A percentile compares a stretch with the other conserved stretches of the same genome.
Conservation (phyloP, 257 asterid species). For the Jasminum sambac region DNA sequence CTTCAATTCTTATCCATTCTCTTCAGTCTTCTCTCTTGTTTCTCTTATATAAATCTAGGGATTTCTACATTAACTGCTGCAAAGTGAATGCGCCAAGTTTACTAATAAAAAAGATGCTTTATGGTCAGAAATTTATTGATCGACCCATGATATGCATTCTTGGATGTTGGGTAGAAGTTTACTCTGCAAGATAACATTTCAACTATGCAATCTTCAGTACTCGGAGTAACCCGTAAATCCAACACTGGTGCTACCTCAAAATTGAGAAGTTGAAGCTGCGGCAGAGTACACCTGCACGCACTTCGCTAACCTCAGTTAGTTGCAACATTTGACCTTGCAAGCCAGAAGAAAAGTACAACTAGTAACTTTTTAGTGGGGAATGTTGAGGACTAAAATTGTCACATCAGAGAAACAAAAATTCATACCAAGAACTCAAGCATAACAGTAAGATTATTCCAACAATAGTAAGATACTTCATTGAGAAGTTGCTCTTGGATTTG, state of each 20-base stretch:
- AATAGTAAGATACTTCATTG: not conserved
- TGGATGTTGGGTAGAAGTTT: constrained; percentile 18
- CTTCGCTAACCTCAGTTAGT: constrained; percentile 24
- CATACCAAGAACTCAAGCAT: too few species aligned
- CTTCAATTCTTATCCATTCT: not conserved
- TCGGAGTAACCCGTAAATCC: constrained; percentile 23
- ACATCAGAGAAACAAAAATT: not conserved
- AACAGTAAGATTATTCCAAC: not conserved
- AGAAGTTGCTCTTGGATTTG: not conserved
- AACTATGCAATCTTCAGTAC: constrained; percentile 57
- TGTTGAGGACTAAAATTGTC: not conserved
- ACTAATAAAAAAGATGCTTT: not conserved
- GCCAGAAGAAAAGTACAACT: not conserved
- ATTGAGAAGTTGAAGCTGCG: constrained; percentile 69
- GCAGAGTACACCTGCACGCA: constrained; percentile 72
- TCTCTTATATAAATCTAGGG: not conserved
- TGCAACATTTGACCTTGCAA: constrained; percentile 12
- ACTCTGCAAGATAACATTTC: constrained; percentile 90
- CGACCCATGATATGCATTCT: not conserved
- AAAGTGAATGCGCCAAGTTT: not conserved
- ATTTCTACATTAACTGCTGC: not conserved
- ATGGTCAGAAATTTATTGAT: not conserved
- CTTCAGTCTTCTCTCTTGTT: not conserved
- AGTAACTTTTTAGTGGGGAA: not conserved
- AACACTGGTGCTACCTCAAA: constrained; percentile 53